Base-by-base conservation (phyloP, 2,329 filamentous ascomycete species). In the Ceratocystis harringtonii region DNA sequence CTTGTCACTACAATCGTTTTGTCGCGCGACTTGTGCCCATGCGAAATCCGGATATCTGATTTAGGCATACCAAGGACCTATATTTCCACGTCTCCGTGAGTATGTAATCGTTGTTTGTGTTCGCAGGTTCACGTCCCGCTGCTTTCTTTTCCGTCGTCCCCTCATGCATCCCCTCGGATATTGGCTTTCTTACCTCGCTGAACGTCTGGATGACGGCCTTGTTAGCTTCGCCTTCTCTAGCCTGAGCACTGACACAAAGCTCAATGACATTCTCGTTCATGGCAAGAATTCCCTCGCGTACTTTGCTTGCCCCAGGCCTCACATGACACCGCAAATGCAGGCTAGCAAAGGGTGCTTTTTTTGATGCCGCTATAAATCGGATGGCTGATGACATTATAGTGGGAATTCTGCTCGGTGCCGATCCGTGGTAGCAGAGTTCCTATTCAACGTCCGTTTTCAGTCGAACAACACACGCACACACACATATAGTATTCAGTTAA, bases 191-290 rank as follows among this genome's bases (percentile, higher is more conserved):
- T 70, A 84, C 84, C 71, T 83, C 76, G 68, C 85, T 85, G 65
- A 90, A 75, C 3, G 89, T 74, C 45, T 80, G 77, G 61, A 84
- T 75, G 1, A 88, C 83, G 3, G 86, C 86, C 71, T 81, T 81
- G 71, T 90, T 90, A 4, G 87, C 83, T 71, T 88, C 84, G 15
- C 86, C 85, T 15, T 89, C 84, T 68, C 80, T 79, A 10, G 87
- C 79, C 68, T 81, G 84, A 0, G 85, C 86, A 0, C 85, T 75
- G 1, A 89, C 86, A 61, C 84, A 86, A 1, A 90, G 72, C 67
- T 87, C 81, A 60, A 90, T 79, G 1, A 75, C 75, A 5, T 82
- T 78, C 28, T 83, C 78, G 0, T 79, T 79, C 3, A 90, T 73
- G 0, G 78, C 76, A 2, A 76, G 71, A 57, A 90, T 77, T 15